Conservation (phyloP, 2,329 filamentous ascomycete species). For the Sporothrix inflata region DNA sequence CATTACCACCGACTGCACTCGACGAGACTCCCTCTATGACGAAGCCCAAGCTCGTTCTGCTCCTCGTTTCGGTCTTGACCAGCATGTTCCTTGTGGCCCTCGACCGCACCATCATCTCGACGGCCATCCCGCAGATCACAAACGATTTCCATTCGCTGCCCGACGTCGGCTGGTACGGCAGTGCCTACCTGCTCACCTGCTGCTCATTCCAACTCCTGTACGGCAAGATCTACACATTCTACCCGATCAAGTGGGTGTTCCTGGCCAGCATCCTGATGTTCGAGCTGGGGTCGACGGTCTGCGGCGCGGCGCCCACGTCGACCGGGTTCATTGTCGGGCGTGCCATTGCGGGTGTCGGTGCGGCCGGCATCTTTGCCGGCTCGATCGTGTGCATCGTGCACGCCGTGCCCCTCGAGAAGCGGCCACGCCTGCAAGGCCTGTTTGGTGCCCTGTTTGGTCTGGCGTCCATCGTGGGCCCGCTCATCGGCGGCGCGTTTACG, state of each 20-base stretch:
- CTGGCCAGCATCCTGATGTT: constrained; percentile 42
- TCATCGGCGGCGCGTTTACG: constrained; percentile 47
- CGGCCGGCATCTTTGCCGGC: constrained; percentile 46
- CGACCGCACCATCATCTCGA: constrained; percentile 39
- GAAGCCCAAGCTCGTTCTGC: constrained; percentile 38
- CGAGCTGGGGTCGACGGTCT: constrained; percentile 47
- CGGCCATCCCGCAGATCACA: constrained; percentile 33
- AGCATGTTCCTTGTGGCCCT: constrained; percentile 47
- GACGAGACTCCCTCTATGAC: neutral
- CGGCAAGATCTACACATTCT: constrained; percentile 47
- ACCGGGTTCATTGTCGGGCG: constrained; percentile 48
- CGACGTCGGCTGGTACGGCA: constrained; percentile 35
- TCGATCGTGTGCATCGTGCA: constrained; percentile 43
- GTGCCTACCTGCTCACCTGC: constrained; percentile 32
- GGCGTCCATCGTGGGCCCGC: constrained; percentile 43
- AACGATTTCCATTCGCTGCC: constrained; percentile 31
- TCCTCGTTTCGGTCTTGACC: constrained; percentile 43
- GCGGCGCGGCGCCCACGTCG: constrained; percentile 47
- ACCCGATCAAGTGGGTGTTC: constrained; percentile 42
- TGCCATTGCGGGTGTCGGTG: constrained; percentile 46
- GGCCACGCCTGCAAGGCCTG: constrained; percentile 43
- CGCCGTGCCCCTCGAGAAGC: constrained; percentile 41
- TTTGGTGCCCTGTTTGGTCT: constrained; percentile 45
- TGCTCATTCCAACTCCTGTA: constrained; percentile 44
- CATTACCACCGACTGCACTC: neutral